These are phyloP conservation scores for Euphorbia schlechtendalii DNA, from an alignment of 441 rosid genomes.

Conservation along the genomic window DNA sequence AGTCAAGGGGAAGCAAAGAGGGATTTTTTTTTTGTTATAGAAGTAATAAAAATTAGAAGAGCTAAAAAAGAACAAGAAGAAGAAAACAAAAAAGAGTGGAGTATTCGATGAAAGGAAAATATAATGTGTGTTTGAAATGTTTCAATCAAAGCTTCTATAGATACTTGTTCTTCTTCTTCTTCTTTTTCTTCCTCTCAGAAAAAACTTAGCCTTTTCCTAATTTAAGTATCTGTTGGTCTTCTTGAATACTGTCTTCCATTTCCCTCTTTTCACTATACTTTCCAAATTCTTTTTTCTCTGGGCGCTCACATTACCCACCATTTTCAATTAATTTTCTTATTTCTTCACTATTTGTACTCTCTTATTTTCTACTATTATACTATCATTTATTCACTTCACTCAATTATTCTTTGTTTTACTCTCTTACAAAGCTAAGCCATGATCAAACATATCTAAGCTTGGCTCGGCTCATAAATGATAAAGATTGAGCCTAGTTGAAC, in stretches of 20 bases:
- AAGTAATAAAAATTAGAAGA: no score
- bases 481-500: no score
- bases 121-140: constrained; percentile 37
- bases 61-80: constrained; percentile 8
- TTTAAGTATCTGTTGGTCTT: constrained; percentile 38
- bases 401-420: no score
- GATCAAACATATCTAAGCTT: no score
- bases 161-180: no score
- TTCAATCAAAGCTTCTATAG: constrained; percentile 48
- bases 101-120: constrained; percentile 51
- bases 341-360: no score
- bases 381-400: no score
- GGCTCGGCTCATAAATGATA: no score
- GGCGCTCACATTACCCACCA: constrained; percentile 14
- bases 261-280: constrained; percentile 20
- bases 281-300: constrained; percentile 12
- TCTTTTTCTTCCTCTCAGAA: constrained; percentile 26
- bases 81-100: constrained; percentile 21
- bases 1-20: no score
- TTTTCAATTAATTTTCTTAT: constrained; percentile 10
- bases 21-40: no score
- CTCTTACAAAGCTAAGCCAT: no score
- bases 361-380: no score
- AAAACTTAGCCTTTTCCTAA: constrained; percentile 64
- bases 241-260: constrained; percentile 27